Conservation (phyloP, 805 yeast species). For the Candida yuanshanica region DNA sequence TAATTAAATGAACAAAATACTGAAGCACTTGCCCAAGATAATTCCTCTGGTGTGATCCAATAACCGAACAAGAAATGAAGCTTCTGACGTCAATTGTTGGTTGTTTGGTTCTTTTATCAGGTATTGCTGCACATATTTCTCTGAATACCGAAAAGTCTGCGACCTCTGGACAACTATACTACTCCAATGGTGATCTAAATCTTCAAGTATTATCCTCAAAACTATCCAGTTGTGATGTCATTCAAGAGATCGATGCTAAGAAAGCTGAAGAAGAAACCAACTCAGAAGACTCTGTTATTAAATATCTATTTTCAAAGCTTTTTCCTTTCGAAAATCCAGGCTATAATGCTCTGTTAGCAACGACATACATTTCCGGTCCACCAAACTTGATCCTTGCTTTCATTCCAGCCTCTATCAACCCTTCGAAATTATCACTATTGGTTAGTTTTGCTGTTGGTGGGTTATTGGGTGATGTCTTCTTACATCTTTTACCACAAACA, state of each 20-base stretch:
- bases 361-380: slow-evolving; percentile 57
- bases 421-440: slow-evolving; percentile 43
- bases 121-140: neutral
- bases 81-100: neutral
- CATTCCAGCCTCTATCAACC: slow-evolving; percentile 52
- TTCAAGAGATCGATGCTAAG: slow-evolving; percentile 32
- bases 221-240: slow-evolving; percentile 33
- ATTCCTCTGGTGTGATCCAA: no score
- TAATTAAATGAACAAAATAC: neutral
- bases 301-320: slow-evolving; percentile 34
- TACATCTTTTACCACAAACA: slow-evolving; percentile 67
- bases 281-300: slow-evolving; percentile 27
- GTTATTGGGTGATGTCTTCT: slow-evolving; percentile 65
- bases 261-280: slow-evolving; percentile 19
- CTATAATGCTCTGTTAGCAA: slow-evolving; percentile 57
- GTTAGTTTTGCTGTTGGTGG: slow-evolving; percentile 78
- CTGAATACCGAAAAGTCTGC: neutral
- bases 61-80: neutral
- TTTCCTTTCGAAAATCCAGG: slow-evolving; percentile 53
- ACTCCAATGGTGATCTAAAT: slow-evolving; percentile 39
- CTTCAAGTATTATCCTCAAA: slow-evolving; percentile 28
- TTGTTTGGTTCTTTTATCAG: neutral
- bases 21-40: neutral
- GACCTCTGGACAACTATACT: slow-evolving; percentile 15
- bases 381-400: slow-evolving; percentile 53